Evolutionary conservation across 805 yeast genomes (phyloP), one percentile per base, ranked within the genome.

Genomic region (Kuraishia borneana): DNA sequence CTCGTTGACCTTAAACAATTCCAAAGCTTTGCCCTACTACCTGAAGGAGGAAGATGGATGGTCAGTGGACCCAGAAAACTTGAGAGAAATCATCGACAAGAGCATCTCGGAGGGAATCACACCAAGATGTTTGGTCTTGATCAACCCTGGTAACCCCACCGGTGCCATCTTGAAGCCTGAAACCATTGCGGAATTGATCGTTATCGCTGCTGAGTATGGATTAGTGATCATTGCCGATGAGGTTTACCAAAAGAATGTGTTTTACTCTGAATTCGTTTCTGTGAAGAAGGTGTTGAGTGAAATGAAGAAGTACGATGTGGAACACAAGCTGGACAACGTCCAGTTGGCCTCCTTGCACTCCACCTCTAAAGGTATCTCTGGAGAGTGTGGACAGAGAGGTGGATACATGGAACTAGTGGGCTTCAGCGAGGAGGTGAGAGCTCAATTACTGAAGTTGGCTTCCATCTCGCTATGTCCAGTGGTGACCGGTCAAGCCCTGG

Each of bases 301-400:
- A 37, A 60, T 89, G 43, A 79, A 77, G 41, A 59, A 58, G 27
- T 44, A 61, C 27, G 61, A 70, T 36, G 67, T 69, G 9, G 64
- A 65, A 18, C 77, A 77, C 16, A 35, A 44, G 36, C 89, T 74
- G 55, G 69, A 70, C 32, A 64, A 74, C 40, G 89, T 92, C 26
- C 95, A 85, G 54, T 68, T 92, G 38, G 96, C 94, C 2, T 88
- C 97, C 2, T 63, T 92, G 45, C 97, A 92, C 58, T 87, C 97
- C n/a, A 85, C 95, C 29, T 89, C 97, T 9, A 92, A 92, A 60
- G 99, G 99, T 56, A 85, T 87, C 46, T 72, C 85, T 42, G 99
- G 98, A 42, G 99, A 92, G 61, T 92, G 99, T 69, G 99, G 99
- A 40, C 98, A 92, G 64, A 77, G 99, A 61, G 99, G 97, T 48